phyloP scores from a whole-genome alignment of 2,329 filamentous ascomycete genomes.

The Fusarium subglutinans region DNA sequence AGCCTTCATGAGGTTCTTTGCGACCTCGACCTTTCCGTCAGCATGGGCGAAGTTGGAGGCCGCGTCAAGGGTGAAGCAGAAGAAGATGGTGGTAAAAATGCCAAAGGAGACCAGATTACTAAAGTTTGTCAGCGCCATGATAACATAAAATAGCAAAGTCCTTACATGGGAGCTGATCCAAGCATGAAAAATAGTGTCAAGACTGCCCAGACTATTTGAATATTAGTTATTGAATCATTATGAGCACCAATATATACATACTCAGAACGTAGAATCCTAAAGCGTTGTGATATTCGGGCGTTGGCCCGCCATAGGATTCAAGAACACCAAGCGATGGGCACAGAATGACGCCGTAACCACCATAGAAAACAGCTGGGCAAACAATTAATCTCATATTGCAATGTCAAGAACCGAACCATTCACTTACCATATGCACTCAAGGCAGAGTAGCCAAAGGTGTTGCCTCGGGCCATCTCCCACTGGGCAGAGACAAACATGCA shows the following conservation, averaged over 20 bases:
- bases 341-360: slow-evolving; percentile 41
- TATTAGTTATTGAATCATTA: background rate
- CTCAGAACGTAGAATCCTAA: slow-evolving; percentile 43
- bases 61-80: slow-evolving; percentile 41
- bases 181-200: slow-evolving; percentile 43
- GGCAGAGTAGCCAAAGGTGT: slow-evolving; percentile 44
- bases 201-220: slow-evolving; percentile 39
- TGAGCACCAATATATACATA: background rate
- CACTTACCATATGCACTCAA: slow-evolving; percentile 41
- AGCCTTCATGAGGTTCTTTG: slow-evolving; percentile 26
- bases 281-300: slow-evolving; percentile 42
- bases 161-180: slow-evolving; percentile 34
- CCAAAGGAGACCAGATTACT: slow-evolving; percentile 42
- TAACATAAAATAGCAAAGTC: too few relatives aligned
- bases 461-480: slow-evolving; percentile 42
- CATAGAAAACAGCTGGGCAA: slow-evolving; percentile 39
- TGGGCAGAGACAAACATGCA: slow-evolving; percentile 44
- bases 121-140: background rate
- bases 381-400: background rate
- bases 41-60: slow-evolving; percentile 37
- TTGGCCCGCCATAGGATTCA: slow-evolving; percentile 40
- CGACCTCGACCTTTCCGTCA: slow-evolving; percentile 32
- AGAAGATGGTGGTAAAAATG: slow-evolving; percentile 38
- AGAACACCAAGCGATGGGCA: slow-evolving; percentile 38
- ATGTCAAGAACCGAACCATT: accelerated